Base-by-base conservation (phyloP, 2,329 filamentous ascomycete genomes). In the Pestalotiopsis fici region DNA sequence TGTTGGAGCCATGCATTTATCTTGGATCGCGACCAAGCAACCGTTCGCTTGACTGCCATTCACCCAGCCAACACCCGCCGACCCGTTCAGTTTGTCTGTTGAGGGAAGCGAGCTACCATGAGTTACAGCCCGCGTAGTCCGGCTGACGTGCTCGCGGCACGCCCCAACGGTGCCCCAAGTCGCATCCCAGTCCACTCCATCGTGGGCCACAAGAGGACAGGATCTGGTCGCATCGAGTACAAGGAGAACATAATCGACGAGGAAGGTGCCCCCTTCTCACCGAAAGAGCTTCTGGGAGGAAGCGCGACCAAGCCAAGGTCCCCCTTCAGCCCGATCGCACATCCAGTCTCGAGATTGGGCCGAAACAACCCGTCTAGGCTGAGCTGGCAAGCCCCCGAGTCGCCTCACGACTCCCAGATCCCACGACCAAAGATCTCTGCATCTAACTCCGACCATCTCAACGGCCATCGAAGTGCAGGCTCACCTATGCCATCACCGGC, bases 181-280 rank as follows among this genome's bases (percentile, higher is more conserved):
- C 23, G 35, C 64, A 66, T 28, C 21, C 64, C 55, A 7, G 39
- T 25, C 55, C 47, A 28, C 11, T 50, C 55, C 18, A 60, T 31
- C 21, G 28, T 60, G 31, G 64, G 64, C 27, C 63, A 65, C 50
- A 65, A 65, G 54, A 59, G 63, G 54, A 65, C 50, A 27, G 35
- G 63, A 31, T 50, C 64, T 18, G 57, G 57, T 3, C 64, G 55
- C 23, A 66, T 59, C 55, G 64, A 65, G 27, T 61, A 56, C 15
- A 66, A 66, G 13, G 64, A 66, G 64, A 61, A 61, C 21, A 12
- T 47, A 6, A 12, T 18, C 28, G 57, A 37, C 27, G 27, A 35
- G 21, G 56, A 35, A 18, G 21, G 35, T 9, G 35, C 21, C 12
- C 12, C 28, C 25, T 31, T 25, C 21, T 66, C 64, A 2, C 64